Evolutionary conservation across 768 basidiomycete genomes (phyloP), one percentile per base, ranked within the genome.

Genomic region (Agrocybe chaxingu): DNA sequence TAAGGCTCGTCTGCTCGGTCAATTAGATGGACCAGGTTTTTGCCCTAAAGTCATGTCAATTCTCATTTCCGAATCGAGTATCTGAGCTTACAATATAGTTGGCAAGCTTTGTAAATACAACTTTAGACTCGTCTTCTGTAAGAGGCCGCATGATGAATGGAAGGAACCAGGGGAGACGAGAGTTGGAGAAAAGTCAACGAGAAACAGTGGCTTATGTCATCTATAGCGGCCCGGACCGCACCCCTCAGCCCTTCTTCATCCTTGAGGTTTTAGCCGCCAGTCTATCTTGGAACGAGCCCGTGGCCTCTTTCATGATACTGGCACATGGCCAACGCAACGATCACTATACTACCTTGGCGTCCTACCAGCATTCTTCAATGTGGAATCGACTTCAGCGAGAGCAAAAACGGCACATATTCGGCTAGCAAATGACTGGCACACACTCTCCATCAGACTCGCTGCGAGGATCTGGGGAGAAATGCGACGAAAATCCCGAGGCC

Each of bases 51-150:
- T 44, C 16, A n/a, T 42, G 53, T 41, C 12, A 42, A 19, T 29
- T 24, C 10, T 30, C 12, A 33, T 33, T 16, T 13, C 34, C 7
- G 33, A 53, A 8, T 12, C 11, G 40, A 13, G n/a, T 37, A 32
- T 18, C 8, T 3, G 36, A 12, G 75, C 87, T 40, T 48, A 93
- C 92, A 62, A 99, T 90, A 69, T 97, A 99, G 70, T 97, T 98
- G 42, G 97, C 93, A 36, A 99, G 81, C 69, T 99, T 99, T 36
- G 89, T 86, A 62, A 98, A 99, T 10, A 98, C 90, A 0, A 88
- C 81, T 66, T 97, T 97, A 61, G 92, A 96, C 71, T 99, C 96
- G 52, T 97, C 94, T 67, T 98, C 92, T 19, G 96, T 98, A 45
- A 98, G 76, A 16, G 96, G 96, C 7, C 96, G 87, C 96, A 98